Evolutionary conservation across 2,329 filamentous ascomycete genomes (phyloP).

Genomic region (Nothopassalora personata): DNA sequence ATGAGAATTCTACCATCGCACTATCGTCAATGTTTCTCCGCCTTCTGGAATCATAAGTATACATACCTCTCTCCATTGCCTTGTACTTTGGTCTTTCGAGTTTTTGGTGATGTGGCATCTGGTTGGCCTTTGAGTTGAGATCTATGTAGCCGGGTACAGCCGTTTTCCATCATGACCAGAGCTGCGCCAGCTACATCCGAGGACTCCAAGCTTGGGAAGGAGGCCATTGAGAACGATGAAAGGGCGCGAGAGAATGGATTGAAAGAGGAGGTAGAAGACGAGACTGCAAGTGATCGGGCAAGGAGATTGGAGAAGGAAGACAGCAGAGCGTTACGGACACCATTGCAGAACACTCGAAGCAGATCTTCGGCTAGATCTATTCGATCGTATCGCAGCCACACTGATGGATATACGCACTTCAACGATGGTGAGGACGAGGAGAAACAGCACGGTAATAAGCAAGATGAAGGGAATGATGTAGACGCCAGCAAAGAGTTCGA

Average conservation of each 20-base stretch:
- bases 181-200: not conserved
- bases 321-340: not conserved
- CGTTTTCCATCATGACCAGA: not conserved
- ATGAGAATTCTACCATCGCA: not conserved
- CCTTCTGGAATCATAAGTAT: not conserved
- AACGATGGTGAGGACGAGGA: conserved; percentile 6
- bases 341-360: conserved; percentile 18
- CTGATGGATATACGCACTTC: conserved; percentile 26
- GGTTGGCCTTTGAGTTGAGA: not conserved
- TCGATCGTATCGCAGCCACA: conserved; percentile 23
- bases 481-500: conserved; percentile 50
- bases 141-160: not conserved
- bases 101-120: not conserved
- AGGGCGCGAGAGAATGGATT: not conserved
- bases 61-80: not conserved
- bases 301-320: conserved; percentile 34
- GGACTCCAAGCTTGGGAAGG: conserved; percentile 4
- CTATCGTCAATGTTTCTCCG: not conserved
- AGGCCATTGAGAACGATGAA: conserved; percentile 26
- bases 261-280: conserved; percentile 4
- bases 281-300: conserved; percentile 29
- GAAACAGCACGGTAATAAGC: not conserved
- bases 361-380: conserved; percentile 28
- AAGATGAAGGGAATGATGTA: not conserved
- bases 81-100: not conserved